Percentiles rank a stretch among this genome's conserved stretches.
Evolutionary conservation across 2,329 filamentous ascomycete species (phyloP).

Genomic region (Fusarium pilosicola): DNA sequence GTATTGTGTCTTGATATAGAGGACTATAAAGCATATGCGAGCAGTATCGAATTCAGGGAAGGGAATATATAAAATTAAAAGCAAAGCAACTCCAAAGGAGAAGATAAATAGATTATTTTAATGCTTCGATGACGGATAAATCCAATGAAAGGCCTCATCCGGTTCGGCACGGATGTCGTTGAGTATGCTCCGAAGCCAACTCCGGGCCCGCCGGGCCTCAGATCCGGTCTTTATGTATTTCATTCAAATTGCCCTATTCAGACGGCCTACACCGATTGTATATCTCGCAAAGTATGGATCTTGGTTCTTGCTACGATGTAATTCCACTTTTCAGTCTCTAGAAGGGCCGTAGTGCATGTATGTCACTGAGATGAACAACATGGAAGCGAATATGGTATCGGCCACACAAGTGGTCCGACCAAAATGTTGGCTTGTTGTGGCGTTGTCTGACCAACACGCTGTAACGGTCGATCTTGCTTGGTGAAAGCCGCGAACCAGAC

Average conservation of each 20-base stretch:
- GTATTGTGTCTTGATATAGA: not conserved
- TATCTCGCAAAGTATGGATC: not conserved
- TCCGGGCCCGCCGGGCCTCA: slow-evolving; percentile 38
- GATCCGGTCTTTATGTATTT: slow-evolving; percentile 25
- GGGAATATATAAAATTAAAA: not conserved
- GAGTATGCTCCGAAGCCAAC: slow-evolving; percentile 16
- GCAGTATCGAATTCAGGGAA: not conserved
- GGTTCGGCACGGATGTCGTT: slow-evolving; percentile 24
- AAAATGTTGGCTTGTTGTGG: slow-evolving; percentile 33
- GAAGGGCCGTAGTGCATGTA: not conserved
- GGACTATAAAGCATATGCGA: not conserved
- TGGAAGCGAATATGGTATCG: not conserved
- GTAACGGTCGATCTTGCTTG: slow-evolving; percentile 40
- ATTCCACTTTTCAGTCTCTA: not conserved
- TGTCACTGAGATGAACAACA: not conserved
- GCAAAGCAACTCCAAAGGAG: not conserved
- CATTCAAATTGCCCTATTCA: not conserved
- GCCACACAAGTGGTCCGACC: slow-evolving; percentile 12
- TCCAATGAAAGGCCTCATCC: not conserved
- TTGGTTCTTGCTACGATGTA: not conserved
- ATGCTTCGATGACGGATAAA: slow-evolving; percentile 9
- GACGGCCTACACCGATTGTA: not conserved
- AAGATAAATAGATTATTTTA: not conserved
- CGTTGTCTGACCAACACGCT: slow-evolving; percentile 33
- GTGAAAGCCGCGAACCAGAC: slow-evolving; percentile 37